A percentile compares a stretch with the other conserved stretches of the same genome.
phyloP scores from a whole-genome alignment of 768 basidiomycete genomes.

The Boletus sensibilis region DNA sequence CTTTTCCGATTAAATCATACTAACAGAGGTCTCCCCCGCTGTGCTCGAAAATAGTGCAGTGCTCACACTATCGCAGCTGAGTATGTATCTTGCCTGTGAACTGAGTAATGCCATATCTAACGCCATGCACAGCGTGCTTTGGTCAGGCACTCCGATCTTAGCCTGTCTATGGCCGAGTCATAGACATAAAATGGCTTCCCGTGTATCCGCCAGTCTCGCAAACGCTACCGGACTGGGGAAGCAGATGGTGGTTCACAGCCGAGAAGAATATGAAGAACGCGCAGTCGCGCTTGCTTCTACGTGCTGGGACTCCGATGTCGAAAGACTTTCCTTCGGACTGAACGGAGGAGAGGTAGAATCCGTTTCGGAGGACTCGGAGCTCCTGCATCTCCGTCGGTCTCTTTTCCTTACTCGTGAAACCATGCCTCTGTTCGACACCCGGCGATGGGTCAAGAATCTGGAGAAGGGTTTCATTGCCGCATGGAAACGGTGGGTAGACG shows the following conservation, averaged over 20 bases:
- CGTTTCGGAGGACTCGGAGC: constrained; percentile 28
- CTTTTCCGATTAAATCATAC: background rate
- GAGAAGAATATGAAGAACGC: constrained; percentile 46
- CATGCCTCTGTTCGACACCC: constrained; percentile 50
- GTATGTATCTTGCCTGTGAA: constrained; percentile 28
- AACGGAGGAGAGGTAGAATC: background rate
- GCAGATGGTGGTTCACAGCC: constrained; percentile 44
- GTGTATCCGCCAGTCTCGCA: constrained; percentile 49
- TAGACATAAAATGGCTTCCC: constrained; percentile 48
- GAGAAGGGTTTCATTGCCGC: constrained; percentile 44
- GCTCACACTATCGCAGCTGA: constrained; percentile 53
- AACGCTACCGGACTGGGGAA: constrained; percentile 47
- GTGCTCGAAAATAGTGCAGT: constrained; percentile 39
- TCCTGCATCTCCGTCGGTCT: constrained; percentile 40
- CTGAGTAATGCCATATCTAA: constrained; percentile 1
- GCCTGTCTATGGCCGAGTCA: constrained; percentile 46
- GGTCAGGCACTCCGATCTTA: constrained; percentile 51
- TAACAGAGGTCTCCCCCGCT: background rate
- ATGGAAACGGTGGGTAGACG: constrained; percentile 50
- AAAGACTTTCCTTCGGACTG: constrained; percentile 1
- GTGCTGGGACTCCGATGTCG: constrained; percentile 19
- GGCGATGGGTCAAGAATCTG: constrained; percentile 45
- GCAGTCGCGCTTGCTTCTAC: constrained; percentile 41
- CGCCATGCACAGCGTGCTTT: constrained; percentile 39
- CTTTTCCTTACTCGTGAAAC: constrained; percentile 42